Evolutionary conservation across 2,329 filamentous ascomycete species (phyloP), one percentile per base, ranked within the genome.

Genomic region (Celoporthe dispersa): DNA sequence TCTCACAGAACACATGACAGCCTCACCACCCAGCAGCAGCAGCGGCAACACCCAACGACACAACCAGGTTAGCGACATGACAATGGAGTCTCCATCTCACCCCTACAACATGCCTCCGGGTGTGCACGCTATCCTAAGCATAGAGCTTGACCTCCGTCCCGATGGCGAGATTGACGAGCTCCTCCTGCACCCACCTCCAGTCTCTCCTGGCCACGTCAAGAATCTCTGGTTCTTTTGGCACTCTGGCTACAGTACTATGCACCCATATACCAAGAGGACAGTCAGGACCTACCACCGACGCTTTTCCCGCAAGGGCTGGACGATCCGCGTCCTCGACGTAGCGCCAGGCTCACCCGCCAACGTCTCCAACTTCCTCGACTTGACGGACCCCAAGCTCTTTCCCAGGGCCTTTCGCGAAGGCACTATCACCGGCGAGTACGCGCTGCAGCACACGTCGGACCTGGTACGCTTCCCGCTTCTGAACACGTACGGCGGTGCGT

Each of bases 171-270:
- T 87, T 37, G 84, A 87, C 69, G 67, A 78, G 22, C 79, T 80
- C 14, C 73, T 87, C 39, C 73, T 81, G 0, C 75, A 83, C 65
- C 82, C 81, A 0, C 73, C 72, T 28, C 79, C 82, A 28, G 76
- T 84, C 37, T 67, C 70, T 5, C 31, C 41, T 3, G 75, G 78
- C 0, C 75, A 77, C 39, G 81, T 83, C 61, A 88, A 88, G 75
- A 87, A 87, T 63, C 78, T 88, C 35, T 89, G 86, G 82, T 86
- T 87, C 75, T 89, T 87, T 78, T 89, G 87, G 87, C 81, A 88
- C 75, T 78, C 77, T 3, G 86, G 86, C 37, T 85, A 82, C 73
- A 59, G 73, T 3, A 77, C 76, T 35, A 84, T 88, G 81, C 84
- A 86, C 69, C 79, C 81, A 0, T 88, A 87, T 75, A 80, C 83